phyloP scores from a whole-genome alignment of 495 filamentous ascomycete species.

The Elasticomyces elasticus region DNA sequence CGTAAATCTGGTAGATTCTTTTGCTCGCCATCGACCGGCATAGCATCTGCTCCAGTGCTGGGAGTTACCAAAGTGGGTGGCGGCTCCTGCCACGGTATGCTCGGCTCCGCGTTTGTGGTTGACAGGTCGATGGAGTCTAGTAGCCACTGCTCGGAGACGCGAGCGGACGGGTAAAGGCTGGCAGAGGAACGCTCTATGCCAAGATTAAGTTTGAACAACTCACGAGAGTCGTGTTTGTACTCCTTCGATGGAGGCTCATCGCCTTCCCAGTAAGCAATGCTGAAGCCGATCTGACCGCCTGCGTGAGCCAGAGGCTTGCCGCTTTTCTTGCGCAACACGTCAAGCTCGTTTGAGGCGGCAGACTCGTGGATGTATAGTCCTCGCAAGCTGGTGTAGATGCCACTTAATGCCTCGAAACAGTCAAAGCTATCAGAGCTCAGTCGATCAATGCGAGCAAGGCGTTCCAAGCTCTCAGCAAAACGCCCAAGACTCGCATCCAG shows the following conservation, averaged over 20 bases:
- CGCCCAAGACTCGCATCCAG: slow-evolving; percentile 50
- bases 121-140: slow-evolving; percentile 40
- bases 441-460: slow-evolving; percentile 66
- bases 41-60: slow-evolving; percentile 30
- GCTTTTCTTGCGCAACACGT: slow-evolving; percentile 55
- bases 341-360: slow-evolving; percentile 39
- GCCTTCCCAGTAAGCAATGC: slow-evolving; percentile 68
- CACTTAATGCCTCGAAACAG: slow-evolving; percentile 80
- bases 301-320: slow-evolving; percentile 74
- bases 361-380: slow-evolving; percentile 59
- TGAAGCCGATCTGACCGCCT: slow-evolving; percentile 59
- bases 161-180: slow-evolving; percentile 46
- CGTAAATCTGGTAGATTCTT: slow-evolving; percentile 64
- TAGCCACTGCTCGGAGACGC: slow-evolving; percentile 61
- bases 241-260: slow-evolving; percentile 3
- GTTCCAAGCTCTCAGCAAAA: slow-evolving; percentile 73
- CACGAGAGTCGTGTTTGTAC: too few relatives aligned
- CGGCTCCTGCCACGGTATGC: slow-evolving; percentile 59
- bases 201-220: slow-evolving; percentile 50
- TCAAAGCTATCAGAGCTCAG: slow-evolving; percentile 68
- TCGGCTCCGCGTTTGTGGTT: slow-evolving; percentile 25
- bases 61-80: slow-evolving; percentile 35
- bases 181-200: slow-evolving; percentile 49
- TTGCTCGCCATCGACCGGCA: slow-evolving; percentile 39
- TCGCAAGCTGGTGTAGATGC: slow-evolving; percentile 57